phyloP scores from a whole-genome alignment of 805 yeast genomes.

The Suhomyces kilbournensis region DNA sequence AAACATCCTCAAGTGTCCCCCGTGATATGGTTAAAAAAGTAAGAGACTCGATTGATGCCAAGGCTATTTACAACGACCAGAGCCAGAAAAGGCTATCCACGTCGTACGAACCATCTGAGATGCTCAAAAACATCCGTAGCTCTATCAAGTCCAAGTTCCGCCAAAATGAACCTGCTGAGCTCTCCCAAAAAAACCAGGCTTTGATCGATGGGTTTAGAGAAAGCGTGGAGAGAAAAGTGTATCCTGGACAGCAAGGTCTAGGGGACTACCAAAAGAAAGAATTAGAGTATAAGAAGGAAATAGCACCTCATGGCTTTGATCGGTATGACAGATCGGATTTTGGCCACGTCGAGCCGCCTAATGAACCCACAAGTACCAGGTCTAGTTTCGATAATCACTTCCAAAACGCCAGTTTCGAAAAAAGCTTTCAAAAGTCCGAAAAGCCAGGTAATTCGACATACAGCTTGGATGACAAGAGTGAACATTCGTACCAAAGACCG shows the following conservation, averaged over 20 bases:
- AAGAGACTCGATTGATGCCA: slow-evolving; percentile 24
- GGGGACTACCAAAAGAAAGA: neutral
- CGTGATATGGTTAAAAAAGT: slow-evolving; percentile 25
- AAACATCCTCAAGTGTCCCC: slow-evolving; percentile 11
- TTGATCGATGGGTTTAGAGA: slow-evolving; percentile 34
- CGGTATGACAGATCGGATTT: neutral
- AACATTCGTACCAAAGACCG: slow-evolving; percentile 2
- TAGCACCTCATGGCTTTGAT: neutral
- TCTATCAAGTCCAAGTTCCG: slow-evolving; percentile 30
- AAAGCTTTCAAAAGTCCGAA: neutral
- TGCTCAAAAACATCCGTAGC: slow-evolving; percentile 28
- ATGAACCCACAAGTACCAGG: neutral
- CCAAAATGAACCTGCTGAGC: slow-evolving; percentile 13
- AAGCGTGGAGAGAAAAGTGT: slow-evolving; percentile 31
- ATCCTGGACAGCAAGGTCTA: neutral
- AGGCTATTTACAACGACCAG: slow-evolving; percentile 9
- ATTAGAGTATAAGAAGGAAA: neutral
- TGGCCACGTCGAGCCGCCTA: neutral
- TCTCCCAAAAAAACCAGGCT: slow-evolving; percentile 16
- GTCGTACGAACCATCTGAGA: slow-evolving; percentile 25
- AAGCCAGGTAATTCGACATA: neutral
- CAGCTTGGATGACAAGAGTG: neutral
- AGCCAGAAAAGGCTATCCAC: slow-evolving; percentile 13
- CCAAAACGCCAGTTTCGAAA: neutral
- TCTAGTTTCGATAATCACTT: neutral